Conservation (phyloP, 2,329 filamentous ascomycete species). For the Ophiostoma sp. region DNA sequence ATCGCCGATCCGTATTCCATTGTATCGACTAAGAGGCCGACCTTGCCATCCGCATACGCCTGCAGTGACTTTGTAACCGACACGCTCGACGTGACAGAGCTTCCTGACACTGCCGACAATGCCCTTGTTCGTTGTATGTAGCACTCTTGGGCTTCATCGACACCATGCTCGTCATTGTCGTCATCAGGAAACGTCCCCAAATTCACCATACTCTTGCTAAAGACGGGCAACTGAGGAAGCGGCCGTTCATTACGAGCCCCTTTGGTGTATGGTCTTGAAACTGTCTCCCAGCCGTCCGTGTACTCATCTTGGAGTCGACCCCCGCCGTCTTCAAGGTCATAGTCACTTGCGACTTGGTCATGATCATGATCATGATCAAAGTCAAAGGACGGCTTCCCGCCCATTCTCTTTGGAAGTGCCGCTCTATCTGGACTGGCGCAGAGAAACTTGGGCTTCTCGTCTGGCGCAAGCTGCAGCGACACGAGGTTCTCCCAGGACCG, state of each 20-base stretch:
- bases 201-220: not conserved
- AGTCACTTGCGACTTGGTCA: not conserved
- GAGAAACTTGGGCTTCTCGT: slow-evolving; percentile 22
- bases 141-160: not conserved
- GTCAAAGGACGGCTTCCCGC: not conserved
- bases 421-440: slow-evolving; percentile 2
- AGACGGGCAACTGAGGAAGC: not conserved
- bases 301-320: not conserved
- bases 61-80: not conserved
- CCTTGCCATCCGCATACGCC: slow-evolving; percentile 15
- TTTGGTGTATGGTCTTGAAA: not conserved
- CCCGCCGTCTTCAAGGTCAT: not conserved
- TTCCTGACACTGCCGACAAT: not conserved
- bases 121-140: not conserved
- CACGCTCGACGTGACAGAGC: not conserved
- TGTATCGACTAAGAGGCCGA: slow-evolving; percentile 1
- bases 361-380: not conserved
- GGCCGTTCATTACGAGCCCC: not conserved
- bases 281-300: not conserved
- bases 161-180: not conserved
- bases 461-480: slow-evolving; percentile 45
- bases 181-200: not conserved
- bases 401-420: not conserved
- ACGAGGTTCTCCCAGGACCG: slow-evolving; percentile 47
- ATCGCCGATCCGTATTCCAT: slow-evolving; percentile 20